Conservation (phyloP, 192 early-diverging fungal genomes). For the Tieghemiomyces parasiticus region DNA sequence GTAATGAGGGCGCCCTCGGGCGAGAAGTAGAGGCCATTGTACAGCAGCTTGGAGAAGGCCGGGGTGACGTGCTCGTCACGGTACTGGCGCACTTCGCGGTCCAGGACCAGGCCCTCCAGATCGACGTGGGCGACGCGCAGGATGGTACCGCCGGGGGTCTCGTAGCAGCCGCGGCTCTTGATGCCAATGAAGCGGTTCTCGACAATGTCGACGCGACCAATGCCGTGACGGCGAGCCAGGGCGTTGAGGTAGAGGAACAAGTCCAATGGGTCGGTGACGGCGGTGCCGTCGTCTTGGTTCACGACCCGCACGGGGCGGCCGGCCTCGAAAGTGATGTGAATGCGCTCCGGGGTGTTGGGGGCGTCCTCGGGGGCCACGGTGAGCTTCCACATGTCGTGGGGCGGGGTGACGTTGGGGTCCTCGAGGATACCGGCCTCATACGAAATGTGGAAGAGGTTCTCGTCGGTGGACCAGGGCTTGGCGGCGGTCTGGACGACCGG, state of each 20-base stretch:
- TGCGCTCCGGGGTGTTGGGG: constrained; percentile 88
- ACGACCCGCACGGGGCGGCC: constrained; percentile 82
- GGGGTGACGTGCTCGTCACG: constrained; percentile 83
- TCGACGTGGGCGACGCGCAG: constrained; percentile 91
- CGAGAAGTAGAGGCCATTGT: constrained; percentile 97
- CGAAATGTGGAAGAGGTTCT: constrained; percentile 98
- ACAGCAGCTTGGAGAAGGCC: constrained; percentile 58
- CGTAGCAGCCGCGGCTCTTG: constrained; percentile 99
- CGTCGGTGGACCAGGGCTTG: constrained; percentile 99
- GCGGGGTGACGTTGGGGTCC: constrained; percentile 90
- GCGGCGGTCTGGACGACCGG: constrained; percentile 90
- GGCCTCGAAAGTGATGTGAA: constrained; percentile 75
- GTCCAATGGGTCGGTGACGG: constrained; percentile 50
- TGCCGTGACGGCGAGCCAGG: constrained; percentile 88
- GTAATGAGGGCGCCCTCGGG: constrained; percentile 87
- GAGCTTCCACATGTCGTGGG: constrained; percentile 98
- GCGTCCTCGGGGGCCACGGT: constrained; percentile 95
- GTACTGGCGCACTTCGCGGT: constrained; percentile 87
- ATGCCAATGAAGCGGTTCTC: constrained; percentile 98
- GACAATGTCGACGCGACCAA: constrained; percentile 98
- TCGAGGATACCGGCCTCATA: constrained; percentile 98
- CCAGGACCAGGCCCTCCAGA: constrained; percentile 86
- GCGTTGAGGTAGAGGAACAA: constrained; percentile 95
- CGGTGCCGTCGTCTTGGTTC: constrained; percentile 60
- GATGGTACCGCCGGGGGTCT: constrained; percentile 95